Conservation (phyloP, 2,329 filamentous ascomycete genomes). For the Fusarium sp. region DNA sequence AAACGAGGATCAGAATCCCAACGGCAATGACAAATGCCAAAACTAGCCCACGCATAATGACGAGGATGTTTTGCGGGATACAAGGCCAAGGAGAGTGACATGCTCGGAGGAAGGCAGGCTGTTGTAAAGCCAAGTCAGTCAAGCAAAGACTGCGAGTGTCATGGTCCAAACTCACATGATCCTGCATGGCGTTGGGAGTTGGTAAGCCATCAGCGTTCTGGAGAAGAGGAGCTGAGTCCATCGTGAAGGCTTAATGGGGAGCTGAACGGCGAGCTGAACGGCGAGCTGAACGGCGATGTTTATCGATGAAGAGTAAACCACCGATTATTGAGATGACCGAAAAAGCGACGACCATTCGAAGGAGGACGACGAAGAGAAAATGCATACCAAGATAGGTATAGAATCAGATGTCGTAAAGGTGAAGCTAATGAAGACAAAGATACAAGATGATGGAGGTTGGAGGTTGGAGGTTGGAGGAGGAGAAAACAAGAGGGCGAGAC, state of each 20-base stretch:
- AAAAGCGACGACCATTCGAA: too few relatives aligned
- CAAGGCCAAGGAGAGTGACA: constrained; percentile 67
- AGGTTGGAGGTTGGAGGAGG: constrained; percentile 15
- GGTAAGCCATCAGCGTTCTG: constrained; percentile 51
- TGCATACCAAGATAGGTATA: constrained; percentile 24
- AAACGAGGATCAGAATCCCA: constrained; percentile 61
- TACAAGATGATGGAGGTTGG: constrained; percentile 23
- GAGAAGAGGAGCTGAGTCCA: constrained; percentile 58
- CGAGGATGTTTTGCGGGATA: constrained; percentile 63
- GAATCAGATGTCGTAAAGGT: constrained; percentile 15
- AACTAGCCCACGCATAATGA: constrained; percentile 60
- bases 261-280: too few relatives aligned
- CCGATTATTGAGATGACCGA: too few relatives aligned
- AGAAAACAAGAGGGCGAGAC: background rate
- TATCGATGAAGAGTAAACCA: too few relatives aligned
- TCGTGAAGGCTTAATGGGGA: constrained; percentile 22
- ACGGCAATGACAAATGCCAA: constrained; percentile 62
- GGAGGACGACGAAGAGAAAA: too few relatives aligned
- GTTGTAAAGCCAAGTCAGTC: constrained; percentile 27
- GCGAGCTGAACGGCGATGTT: too few relatives aligned
- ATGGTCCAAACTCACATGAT: constrained; percentile 53
- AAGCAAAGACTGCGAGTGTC: background rate
- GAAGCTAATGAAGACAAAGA: constrained; percentile 17
- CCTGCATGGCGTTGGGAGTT: constrained; percentile 53
- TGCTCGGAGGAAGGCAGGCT: constrained; percentile 67